Conservation (phyloP, 768 basidiomycete genomes). For the Suillus tomentosus region DNA sequence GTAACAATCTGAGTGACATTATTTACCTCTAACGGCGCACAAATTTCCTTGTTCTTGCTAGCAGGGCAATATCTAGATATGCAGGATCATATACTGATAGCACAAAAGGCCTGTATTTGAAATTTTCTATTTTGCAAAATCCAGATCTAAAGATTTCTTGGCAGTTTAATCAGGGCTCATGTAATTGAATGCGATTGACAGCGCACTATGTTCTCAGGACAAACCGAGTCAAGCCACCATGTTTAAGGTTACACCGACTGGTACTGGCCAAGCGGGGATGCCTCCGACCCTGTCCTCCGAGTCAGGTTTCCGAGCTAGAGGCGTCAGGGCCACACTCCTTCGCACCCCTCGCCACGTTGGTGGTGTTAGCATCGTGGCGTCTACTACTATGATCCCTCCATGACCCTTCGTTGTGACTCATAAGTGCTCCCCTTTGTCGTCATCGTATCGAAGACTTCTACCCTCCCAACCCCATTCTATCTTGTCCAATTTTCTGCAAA, state of each 20-base stretch:
- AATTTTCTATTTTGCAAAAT: background rate
- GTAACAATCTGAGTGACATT: background rate
- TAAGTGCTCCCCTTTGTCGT: background rate
- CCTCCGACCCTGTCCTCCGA: conserved; percentile 1
- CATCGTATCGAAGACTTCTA: background rate
- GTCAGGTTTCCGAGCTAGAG: background rate
- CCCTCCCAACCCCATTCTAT: background rate
- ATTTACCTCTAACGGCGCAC: background rate
- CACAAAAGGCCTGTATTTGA: background rate
- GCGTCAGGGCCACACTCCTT: background rate
- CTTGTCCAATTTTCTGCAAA: background rate
- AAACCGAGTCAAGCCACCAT: background rate
- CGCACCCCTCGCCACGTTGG: background rate
- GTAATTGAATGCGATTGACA: conserved; percentile 4
- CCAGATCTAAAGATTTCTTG: conserved; percentile 1
- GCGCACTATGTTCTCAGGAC: background rate
- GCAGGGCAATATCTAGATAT: background rate
- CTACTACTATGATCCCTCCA: background rate
- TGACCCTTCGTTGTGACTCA: background rate
- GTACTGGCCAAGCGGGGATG: conserved; percentile 1
- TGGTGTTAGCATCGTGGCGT: background rate
- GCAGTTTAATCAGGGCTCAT: background rate
- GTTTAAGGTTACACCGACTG: conserved; percentile 4
- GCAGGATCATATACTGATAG: conserved; percentile 2
- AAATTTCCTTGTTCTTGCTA: background rate